Conservation (phyloP, 257 asterid genomes). For the Capsicum rhomboideum region DNA sequence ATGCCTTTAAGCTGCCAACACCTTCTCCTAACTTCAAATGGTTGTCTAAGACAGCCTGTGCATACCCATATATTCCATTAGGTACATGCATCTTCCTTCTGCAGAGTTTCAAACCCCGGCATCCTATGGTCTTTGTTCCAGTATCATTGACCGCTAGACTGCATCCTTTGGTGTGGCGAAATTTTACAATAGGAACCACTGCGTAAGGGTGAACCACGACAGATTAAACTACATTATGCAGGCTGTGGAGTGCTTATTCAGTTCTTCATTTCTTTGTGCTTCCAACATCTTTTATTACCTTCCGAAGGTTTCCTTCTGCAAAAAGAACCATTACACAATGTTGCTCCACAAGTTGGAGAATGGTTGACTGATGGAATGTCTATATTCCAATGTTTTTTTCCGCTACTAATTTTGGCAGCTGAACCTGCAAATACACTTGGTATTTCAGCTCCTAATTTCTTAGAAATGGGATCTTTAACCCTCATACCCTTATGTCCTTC, state of each 20-base stretch:
- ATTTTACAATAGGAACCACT: not conserved
- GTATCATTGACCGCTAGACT: not conserved
- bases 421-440: not conserved
- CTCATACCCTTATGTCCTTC: slow-evolving; percentile 30
- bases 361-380: not conserved
- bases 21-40: not conserved
- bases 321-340: slow-evolving; percentile 12
- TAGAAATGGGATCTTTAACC: slow-evolving; percentile 8
- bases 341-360: slow-evolving; percentile 13
- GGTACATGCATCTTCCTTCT: not conserved
- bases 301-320: slow-evolving; percentile 9
- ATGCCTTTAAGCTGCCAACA: not conserved
- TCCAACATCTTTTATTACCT: slow-evolving; percentile 26
- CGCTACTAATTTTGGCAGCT: not conserved
- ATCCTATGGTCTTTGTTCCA: not conserved
- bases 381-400: not conserved
- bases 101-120: not conserved
- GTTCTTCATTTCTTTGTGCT: slow-evolving; percentile 17
- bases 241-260: not conserved
- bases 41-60: not conserved
- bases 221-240: not conserved
- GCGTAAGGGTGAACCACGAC: not conserved
- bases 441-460: not conserved
- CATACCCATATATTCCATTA: not conserved
- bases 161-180: not conserved